Base-by-base conservation (phyloP, 257 asterid species). In the Rehmannia glutinosa region DNA sequence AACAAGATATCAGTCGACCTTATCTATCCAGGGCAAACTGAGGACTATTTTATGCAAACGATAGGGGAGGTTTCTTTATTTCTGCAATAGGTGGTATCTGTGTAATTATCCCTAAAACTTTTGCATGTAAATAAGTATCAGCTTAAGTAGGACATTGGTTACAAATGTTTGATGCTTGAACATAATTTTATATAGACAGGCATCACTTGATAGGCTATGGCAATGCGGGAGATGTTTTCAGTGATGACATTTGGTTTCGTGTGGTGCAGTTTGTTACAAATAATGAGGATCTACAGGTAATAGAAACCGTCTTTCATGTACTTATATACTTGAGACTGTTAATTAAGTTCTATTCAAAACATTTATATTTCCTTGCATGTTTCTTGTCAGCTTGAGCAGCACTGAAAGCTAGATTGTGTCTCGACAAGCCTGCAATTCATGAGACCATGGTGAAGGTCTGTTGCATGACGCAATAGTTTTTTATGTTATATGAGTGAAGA, bases 201-300 rank as follows among this genome's bases (percentile, higher is more conserved):
- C 41, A 41, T 50, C 33, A 59, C 51, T 17, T 58, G 42, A 57
- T 50, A 23, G 8, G 8, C 33, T 47, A 39, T 39, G 23, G 24
- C 50, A 39, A n/a, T 67, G 60, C 98, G 15, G 97, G 98, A 68
- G 98, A 92, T 75, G 89, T 92, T 20, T 97, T 92, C 78, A 87
- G 97, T 80, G 98, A 92, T 78, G 98, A 89, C 80, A 92, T 92
- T 62, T 92, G 98, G 98, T 92, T 92, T 71, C 98, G 98, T 50
- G 98, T 92, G 28, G 98, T 92, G 79, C 98, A 89, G 78, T 92
- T 92, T 54, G 98, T 92, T 56, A 89, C 97, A 42, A 89, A 92
- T 78, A 89, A 92, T 13, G 98, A 89, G 83, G 98, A 92, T 78
- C 82, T 92, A 69, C 98, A 89, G 96, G 97, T 89, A 68, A 55